phyloP scores from a whole-genome alignment of 208 protist genomes.

The Trypanosomatidae sp. region DNA sequence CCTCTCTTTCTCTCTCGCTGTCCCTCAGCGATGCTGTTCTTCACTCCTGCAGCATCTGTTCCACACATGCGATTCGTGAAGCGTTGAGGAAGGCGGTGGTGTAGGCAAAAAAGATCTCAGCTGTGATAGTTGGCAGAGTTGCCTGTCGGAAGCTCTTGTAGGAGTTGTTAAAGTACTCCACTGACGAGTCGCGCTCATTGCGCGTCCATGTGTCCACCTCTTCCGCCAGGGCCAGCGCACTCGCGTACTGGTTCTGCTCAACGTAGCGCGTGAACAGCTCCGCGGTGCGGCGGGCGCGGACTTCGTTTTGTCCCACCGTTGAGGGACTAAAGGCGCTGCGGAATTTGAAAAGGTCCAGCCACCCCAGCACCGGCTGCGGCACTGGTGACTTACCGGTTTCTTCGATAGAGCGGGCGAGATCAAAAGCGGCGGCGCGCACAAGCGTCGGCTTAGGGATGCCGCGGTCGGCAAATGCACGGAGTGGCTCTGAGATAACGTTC shows the following conservation, averaged over 20 bases:
- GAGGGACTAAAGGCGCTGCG: slow-evolving; percentile 72
- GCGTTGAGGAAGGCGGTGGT: slow-evolving; percentile 59
- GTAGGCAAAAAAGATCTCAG: slow-evolving; percentile 74
- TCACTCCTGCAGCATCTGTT: slow-evolving; percentile 73
- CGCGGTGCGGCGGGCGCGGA: slow-evolving; percentile 42
- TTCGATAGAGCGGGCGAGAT: slow-evolving; percentile 77
- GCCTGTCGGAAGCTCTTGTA: slow-evolving; percentile 56
- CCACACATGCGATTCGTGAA: slow-evolving; percentile 76
- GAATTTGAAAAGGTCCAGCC: slow-evolving; percentile 87
- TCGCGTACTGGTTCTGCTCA: slow-evolving; percentile 60
- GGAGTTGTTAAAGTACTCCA: slow-evolving; percentile 42
- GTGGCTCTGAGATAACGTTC: slow-evolving; percentile 51
- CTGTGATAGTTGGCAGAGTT: slow-evolving; percentile 63
- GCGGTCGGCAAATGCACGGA: slow-evolving; percentile 35
- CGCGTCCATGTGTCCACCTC: slow-evolving; percentile 41
- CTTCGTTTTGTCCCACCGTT: slow-evolving; percentile 48
- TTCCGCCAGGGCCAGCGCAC: slow-evolving; percentile 66
- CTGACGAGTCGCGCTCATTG: slow-evolving; percentile 34
- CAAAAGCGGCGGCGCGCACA: slow-evolving; percentile 66
- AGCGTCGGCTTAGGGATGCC: slow-evolving; percentile 42
- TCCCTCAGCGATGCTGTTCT: not conserved
- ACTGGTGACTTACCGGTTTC: slow-evolving; percentile 55
- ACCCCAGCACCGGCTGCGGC: slow-evolving; percentile 63
- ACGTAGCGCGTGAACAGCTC: slow-evolving; percentile 53
- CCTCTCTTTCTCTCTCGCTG: not conserved